Percentiles rank a stretch among this genome's conserved stretches.
Conservation (phyloP, 805 yeast species). For the Phaffomyces opuntiae region DNA sequence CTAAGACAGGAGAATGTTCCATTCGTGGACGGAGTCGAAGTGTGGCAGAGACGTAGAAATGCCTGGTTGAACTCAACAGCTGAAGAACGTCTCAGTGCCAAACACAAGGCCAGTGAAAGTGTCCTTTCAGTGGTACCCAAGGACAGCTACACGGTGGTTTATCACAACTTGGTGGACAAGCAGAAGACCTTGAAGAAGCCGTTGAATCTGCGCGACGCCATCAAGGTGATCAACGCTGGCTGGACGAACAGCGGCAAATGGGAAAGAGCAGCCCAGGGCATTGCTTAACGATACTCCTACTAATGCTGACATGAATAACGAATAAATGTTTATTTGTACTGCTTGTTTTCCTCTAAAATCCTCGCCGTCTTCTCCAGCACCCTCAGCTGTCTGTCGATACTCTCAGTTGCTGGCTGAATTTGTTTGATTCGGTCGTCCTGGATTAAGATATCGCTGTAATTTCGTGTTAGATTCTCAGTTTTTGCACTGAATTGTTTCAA, state of each 20-base stretch:
- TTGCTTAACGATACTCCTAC: constrained; percentile 10
- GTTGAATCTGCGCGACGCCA: constrained; percentile 65
- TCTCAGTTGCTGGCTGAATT: constrained; percentile 55
- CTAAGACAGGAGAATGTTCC: constrained; percentile 19
- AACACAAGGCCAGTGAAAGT: constrained; percentile 17
- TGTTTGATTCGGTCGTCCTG: constrained; percentile 15
- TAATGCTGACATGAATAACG: not conserved
- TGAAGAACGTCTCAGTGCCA: constrained; percentile 11
- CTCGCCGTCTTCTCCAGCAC: constrained; percentile 54
- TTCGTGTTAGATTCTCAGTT: constrained; percentile 4
- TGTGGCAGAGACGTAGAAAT: constrained; percentile 65
- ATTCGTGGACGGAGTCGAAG: constrained; percentile 44
- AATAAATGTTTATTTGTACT: not conserved
- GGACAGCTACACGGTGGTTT: constrained; percentile 54
- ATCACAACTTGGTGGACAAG: constrained; percentile 62
- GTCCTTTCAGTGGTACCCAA: constrained; percentile 30
- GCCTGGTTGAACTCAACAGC: constrained; percentile 54
- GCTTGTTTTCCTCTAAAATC: constrained; percentile 26
- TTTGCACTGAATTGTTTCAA: constrained; percentile 8
- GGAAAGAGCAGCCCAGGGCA: constrained; percentile 44
- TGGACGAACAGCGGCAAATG: constrained; percentile 79
- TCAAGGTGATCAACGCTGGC: constrained; percentile 70
- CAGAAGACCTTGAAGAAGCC: constrained; percentile 61
- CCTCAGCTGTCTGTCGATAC: constrained; percentile 64
- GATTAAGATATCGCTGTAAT: constrained; percentile 3